Base-by-base conservation (phyloP, 108 stramenopile genomes). In the Nitzschia sp. region DNA sequence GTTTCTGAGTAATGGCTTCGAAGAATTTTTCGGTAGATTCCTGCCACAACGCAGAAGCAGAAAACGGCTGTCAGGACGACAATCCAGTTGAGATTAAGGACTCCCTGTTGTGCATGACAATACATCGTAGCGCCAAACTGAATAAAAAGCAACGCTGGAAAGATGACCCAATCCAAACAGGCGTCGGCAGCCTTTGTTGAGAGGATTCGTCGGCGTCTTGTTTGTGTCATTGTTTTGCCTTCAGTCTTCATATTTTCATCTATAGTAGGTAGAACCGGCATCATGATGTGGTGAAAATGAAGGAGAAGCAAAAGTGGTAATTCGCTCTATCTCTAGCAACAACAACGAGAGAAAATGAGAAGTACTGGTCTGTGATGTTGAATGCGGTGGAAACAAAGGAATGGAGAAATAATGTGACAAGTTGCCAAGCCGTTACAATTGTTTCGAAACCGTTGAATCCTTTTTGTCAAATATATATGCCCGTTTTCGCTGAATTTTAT, bases 141-240 rank as follows among this genome's bases (percentile, higher is more conserved):
- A 55, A 72, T 30, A 33, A 72, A 72, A 4, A 72, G 53, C 25
- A 72, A 23, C 9, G 38, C 18, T 13, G 71, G 71, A 34, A 72
- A 72, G n/a, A 72, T 36, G 23, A 72, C 34, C 71, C 71, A 72
- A 63, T 72, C 71, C 34, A 71, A 28, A 31, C 46, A 47, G 28
- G 38, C 34, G 30, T 64, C 64, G 19, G 47, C 46, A 24, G 24
- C 47, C 18, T 49, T 35, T 61, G 60, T 38, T 34, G 60, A 61
- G 8, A 61, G 56, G 11, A 51, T 51, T 51, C 21, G 11, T 51
- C 17, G n/a, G 21, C 13, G 49, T 8, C 15, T 42, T 42, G 11
- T 11, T 42, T 15, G 15, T 51, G 19, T n/a, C 49, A 23, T 51
- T 51, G 49, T 8, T 19, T 19, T 51, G 4, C 17, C 4, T 4